phyloP scores from a whole-genome alignment of 2,329 filamentous ascomycete species.

The Fonsecaea nubica region DNA sequence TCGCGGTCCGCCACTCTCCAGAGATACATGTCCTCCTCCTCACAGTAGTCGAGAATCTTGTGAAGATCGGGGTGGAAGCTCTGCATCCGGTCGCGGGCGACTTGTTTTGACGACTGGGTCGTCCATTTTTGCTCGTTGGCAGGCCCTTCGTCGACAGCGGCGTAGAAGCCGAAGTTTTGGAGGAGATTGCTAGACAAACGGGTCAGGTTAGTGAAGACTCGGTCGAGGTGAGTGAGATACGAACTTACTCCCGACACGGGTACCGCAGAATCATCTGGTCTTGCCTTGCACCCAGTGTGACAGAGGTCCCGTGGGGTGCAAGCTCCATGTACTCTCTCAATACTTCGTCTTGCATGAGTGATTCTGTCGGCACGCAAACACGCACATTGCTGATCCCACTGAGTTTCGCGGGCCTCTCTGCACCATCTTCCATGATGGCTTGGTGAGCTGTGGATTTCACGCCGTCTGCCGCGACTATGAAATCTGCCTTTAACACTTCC shows the following conservation, averaged over 20 bases:
- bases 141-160: not conserved
- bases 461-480: slow-evolving; percentile 22
- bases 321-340: slow-evolving; percentile 2
- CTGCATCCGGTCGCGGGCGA: slow-evolving; percentile 12
- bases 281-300: slow-evolving; percentile 2
- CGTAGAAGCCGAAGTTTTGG: not conserved
- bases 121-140: slow-evolving; percentile 5
- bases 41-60: slow-evolving; percentile 16
- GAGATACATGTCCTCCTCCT: slow-evolving; percentile 18
- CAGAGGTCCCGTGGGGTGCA: not conserved
- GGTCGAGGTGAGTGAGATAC: not conserved
- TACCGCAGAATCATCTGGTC: slow-evolving; percentile 21
- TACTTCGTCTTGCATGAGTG: not conserved
- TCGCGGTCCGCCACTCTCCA: slow-evolving; percentile 16
- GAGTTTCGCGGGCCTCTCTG: not conserved
- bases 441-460: slow-evolving; percentile 11
- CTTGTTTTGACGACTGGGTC: slow-evolving; percentile 20
- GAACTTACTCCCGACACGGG: slow-evolving; percentile 17
- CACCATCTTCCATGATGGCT: not conserved
- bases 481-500: slow-evolving; percentile 3
- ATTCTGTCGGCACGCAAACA: not conserved
- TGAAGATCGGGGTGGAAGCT: slow-evolving; percentile 17
- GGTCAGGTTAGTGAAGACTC: not conserved
- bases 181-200: not conserved
- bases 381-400: not conserved